Evolutionary conservation across 2,329 filamentous ascomycete genomes (phyloP), one percentile per base, ranked within the genome.

Genomic region (Clarireedia sp.): DNA sequence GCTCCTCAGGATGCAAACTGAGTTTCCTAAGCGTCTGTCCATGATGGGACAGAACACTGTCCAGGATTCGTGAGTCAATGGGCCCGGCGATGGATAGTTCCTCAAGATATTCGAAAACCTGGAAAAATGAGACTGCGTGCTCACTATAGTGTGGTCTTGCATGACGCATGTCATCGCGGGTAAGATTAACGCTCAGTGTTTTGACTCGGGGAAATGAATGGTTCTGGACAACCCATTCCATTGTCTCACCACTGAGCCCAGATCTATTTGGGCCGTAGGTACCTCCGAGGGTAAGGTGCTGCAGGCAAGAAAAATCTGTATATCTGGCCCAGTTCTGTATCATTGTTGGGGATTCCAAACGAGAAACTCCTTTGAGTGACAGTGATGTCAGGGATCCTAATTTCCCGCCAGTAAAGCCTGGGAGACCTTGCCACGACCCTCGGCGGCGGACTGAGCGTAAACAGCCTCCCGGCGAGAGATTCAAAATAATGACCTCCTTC

Each of bases 351-450:
- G 38, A 23, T 40, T 41, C 36, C 41, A 51, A 51, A 41, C 40
- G n/a, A 26, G 38, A 41, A 14, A 21, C n/a, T 41, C 56, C 47
- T 10, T 41, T 33, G 5, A 57, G 56, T 21, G 56, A 57, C 1
- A 57, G 40, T 33, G 47, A 57, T 33, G 33, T 57, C 19, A 57
- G 41, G 40, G 52, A 55, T 23, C 56, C 56, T 29, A 57, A 10
- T 33, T 46, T 50, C 49, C 43, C 38, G 41, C 51, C 51, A 47
- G 56, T 52, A 51, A 55, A 57, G 29, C 56, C 56, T 38, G 56
- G 56, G 33, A 57, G 56, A 55, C 56, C 51, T 55, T 48, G 56
- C 56, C 51, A 57, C 10, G 56, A 26, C 46, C 46, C 41, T 23
- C 56, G 47, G 26, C 46, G 38, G 17, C 46, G 56, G 21, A 29